Evolutionary conservation across 768 basidiomycete genomes (phyloP), one percentile per base, ranked within the genome.

Genomic region (Lactarius sp.): DNA sequence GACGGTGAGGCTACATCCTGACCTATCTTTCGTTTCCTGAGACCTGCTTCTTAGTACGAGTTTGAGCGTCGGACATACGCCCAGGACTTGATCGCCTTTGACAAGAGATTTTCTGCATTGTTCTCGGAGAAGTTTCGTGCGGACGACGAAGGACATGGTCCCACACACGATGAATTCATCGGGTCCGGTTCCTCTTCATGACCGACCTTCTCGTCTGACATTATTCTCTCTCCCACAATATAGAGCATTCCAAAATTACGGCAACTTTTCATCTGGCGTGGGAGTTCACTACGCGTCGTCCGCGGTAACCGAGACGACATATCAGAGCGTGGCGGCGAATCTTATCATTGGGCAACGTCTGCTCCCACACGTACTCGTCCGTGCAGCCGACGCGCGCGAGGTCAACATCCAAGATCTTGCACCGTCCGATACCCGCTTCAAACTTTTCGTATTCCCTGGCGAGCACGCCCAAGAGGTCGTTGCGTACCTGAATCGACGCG

Each of bases 121-220:
- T 83, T 83, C 72, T 83, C 81, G 1, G 81, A 80, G 52, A 83
- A 83, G 72, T 80, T 84, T 6, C 68, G 74, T 12, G 76, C 75
- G 0, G 67, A 73, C 22, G 66, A 76, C 3, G 72, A 78, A 63
- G 55, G 64, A 14, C 74, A 76, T 53, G 82, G 81, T 9, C 80
- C 85, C n/a, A 78, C 82, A 69, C 78, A 79, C 47, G 74, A 80
- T 53, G 70, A 82, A 34, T 82, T 84, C 72, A 65, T 81, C 7
- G 70, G 71, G 81, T 78, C 44, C 59, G 77, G 18, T 44, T 27
- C 27, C 27, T 47, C n/a, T 10, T 2, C 6, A n/a, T n/a, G 18
- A 47, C 0, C 3, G 9, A 39, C 12, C 4, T 39, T 4, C 46
- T 6, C 13, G 14, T 14, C 7, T 53, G 18, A 13, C 50, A 6